Evolutionary conservation across 805 yeast species (phyloP), one percentile per base, ranked within the genome.

Genomic region (Wickerhamomyces ciferrii): DNA sequence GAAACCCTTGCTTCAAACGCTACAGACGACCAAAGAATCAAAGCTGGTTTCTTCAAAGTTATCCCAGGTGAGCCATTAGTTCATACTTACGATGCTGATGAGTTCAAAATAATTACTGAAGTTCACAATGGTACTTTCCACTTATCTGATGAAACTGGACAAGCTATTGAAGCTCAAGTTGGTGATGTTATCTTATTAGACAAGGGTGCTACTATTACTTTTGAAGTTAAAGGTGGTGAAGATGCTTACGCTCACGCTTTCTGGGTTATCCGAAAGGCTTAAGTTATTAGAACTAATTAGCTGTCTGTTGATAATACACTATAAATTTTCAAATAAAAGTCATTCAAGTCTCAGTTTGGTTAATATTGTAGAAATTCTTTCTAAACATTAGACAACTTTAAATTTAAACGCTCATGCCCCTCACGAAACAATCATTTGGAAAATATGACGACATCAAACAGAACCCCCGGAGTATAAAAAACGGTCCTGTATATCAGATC

Each of bases 171-270:
- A 43, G 81, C 71, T 39, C 57, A 68, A 19, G 83, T 84, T 44
- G 87, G 87, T 41, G 86, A 81, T 53, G 80, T 78, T 21, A 75
- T 81, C 53, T 80, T 74, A 73, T 80, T 81, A 67, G 74, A 71
- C 54, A 77, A 78, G 57, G 86, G 85, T 14, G 68, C 79, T 52
- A 79, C 84, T 44, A 75, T 81, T 56, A 81, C 80, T 48, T 76
- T 81, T 63, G 72, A 79, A 49, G 68, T 74, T 44, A 67, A 72
- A 46, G 85, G 83, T 45, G 79, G 76, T 58, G 84, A 83, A 23
- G 71, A 74, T 45, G 82, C 83, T 44, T 81, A 42, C 15, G 39
- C 43, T 74, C 34, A 42, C 23, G 29, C 18, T 23, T 42, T 23
- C 32, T 42, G 34, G 23, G 10, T 14, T 14, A 18, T 36, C 23